Base-by-base conservation (phyloP, 805 yeast species). In the Pichia occidentalis region DNA sequence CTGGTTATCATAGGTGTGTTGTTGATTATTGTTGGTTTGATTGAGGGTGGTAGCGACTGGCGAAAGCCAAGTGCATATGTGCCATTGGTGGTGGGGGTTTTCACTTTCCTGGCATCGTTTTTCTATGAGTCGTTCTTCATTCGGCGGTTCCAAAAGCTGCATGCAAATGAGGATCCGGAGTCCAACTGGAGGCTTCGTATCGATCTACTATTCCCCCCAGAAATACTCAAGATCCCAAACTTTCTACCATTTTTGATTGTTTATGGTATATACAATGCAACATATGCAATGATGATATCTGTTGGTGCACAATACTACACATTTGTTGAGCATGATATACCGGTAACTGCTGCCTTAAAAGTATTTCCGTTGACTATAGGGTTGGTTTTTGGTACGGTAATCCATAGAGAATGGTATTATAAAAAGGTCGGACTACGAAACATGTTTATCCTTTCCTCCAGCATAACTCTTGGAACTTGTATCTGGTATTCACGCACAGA, bases 21-120 rank as follows among this genome's bases (percentile, higher is more conserved):
- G 3, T 46, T 70, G 25, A 44, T 68, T 3, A 67, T 68, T 20
- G 54, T 64, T 8, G 76, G 72, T 0, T 52, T 70, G 32, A 67
- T 70, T 0, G 66, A 68, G 44, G 72, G 70, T 17, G 73, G 73
- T 18, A 59, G 57, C 5, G 49, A 52, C 1, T 70, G 75, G 74
- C 52, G 53, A 3, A 38, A 55, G 1, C 65, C 73, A 1, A 49
- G 53, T 13, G 64, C 66, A 1, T 68, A 67, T 42, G 67, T 66
- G 12, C 61, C 73, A 0, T 41, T 70, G 1, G 51, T 63, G 2
- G 40, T 70, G 35, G 74, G 73, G 1, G 34, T 61, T 10, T 17
- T 63, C 3, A 35, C 61, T n/a, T 33, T 64, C 4, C 13, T 53
- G 5, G 22, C 35, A 5, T 57, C 52, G 27, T 45, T 59, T 20